Conservation (phyloP, 1,284 basidiomycete species). For the Apiotrichum montevideense region DNA sequence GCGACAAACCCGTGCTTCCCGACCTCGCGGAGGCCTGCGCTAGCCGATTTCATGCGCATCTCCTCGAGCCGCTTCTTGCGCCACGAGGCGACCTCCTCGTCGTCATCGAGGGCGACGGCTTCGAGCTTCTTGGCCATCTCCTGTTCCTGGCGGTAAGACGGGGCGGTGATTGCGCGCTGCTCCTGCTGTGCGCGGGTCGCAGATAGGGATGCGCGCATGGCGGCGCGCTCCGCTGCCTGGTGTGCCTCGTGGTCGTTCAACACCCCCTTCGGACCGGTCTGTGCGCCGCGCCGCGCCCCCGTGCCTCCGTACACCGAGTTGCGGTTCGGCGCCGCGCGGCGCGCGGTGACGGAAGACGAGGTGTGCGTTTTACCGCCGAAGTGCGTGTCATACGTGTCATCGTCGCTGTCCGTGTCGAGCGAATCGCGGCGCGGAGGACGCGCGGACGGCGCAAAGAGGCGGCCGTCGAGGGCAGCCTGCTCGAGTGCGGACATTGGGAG, state of each 20-base stretch:
- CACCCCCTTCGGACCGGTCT: slow-evolving; percentile 45
- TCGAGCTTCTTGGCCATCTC: slow-evolving; percentile 8
- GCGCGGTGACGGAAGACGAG: not conserved
- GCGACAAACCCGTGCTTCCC: slow-evolving; percentile 32
- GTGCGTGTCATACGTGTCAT: not conserved
- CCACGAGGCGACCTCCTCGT: slow-evolving; percentile 12
- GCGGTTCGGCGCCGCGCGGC: not conserved
- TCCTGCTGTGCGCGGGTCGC: slow-evolving; percentile 17
- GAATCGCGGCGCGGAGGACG: not conserved
- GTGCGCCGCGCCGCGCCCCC: slow-evolving; percentile 8
- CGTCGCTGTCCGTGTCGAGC: not conserved
- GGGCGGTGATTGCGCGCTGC: slow-evolving; percentile 22
- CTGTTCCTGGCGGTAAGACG: slow-evolving; percentile 31
- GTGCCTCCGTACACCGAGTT: not conserved
- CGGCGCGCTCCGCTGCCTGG: slow-evolving; percentile 1
- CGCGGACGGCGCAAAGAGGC: slow-evolving; percentile 10
- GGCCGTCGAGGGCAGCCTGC: slow-evolving; percentile 28
- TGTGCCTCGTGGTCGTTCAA: slow-evolving; percentile 29
- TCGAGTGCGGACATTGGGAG: slow-evolving; percentile 19
- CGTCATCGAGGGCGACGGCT: slow-evolving; percentile 7
- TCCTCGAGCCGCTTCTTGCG: slow-evolving; percentile 9
- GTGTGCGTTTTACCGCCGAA: not conserved
- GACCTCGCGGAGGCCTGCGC: slow-evolving; percentile 35
- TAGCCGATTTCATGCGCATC: not conserved
- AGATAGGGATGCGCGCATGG: slow-evolving; percentile 2